Conservation (phyloP, 192 early-diverging fungal genomes). For the Dissophora globulifera region DNA sequence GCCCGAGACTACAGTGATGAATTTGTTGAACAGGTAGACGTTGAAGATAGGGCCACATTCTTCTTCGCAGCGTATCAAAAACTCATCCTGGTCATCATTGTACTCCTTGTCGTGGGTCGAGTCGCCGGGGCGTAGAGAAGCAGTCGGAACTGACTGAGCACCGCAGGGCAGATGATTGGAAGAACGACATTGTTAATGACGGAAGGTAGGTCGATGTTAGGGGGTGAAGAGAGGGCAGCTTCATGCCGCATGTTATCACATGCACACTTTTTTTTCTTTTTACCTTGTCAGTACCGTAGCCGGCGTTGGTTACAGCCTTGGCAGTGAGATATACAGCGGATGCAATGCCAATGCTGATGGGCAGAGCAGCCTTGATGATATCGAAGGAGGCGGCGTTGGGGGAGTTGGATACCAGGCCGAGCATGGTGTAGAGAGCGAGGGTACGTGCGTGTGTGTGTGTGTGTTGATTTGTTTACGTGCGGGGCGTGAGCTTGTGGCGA, state of each 20-base stretch:
- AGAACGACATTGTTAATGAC: too few relatives aligned
- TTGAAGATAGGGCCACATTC: slow-evolving; percentile 33
- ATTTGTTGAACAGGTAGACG: slow-evolving; percentile 4
- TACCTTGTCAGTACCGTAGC: slow-evolving; percentile 31
- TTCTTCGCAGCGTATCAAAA: slow-evolving; percentile 14
- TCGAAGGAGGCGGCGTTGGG: slow-evolving; percentile 1
- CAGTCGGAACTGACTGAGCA: slow-evolving; percentile 20
- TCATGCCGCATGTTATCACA: too few relatives aligned
- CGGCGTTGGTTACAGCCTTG: background rate
- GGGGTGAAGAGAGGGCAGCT: too few relatives aligned
- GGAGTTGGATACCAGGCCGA: slow-evolving; percentile 15
- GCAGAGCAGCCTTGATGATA: slow-evolving; percentile 8
- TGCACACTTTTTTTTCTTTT: background rate
- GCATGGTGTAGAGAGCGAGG: too few relatives aligned
- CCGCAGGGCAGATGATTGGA: too few relatives aligned
- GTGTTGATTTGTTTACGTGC: too few relatives aligned
- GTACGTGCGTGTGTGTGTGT: too few relatives aligned
- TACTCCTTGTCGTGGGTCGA: slow-evolving; percentile 32
- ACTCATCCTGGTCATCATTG: slow-evolving; percentile 27
- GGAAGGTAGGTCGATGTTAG: too few relatives aligned
- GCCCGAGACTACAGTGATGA: slow-evolving; percentile 30
- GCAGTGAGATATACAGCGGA: slow-evolving; percentile 29
- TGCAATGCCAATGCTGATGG: slow-evolving; percentile 35
- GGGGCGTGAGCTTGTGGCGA: too few relatives aligned
- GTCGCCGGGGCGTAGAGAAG: slow-evolving; percentile 21